Base-by-base conservation (phyloP, 2,329 filamentous ascomycete genomes). In the Colletotrichum sp. region DNA sequence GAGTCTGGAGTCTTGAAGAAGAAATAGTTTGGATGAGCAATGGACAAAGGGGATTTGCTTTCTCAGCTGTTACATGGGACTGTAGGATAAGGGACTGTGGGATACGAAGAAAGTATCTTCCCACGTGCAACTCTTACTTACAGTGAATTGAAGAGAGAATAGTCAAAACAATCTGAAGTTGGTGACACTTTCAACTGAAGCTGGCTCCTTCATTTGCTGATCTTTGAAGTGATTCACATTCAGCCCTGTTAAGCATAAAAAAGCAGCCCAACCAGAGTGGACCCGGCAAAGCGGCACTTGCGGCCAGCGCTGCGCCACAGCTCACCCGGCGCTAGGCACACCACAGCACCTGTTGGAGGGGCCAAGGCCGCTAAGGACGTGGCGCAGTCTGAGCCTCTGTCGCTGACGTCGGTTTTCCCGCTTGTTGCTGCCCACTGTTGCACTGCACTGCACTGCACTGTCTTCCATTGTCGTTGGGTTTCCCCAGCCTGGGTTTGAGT, bases 341-440 rank as follows among this genome's bases (percentile, higher is more conserved):
- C 30, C 28, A 32, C 57, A 44, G 76, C 30, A 36, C 34, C 55
- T 44, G 76, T 16, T 39, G 55, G 16, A 49, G 57, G 36, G 36
- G 36, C 36, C 16, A 52, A 63, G 57, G 28, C n/a, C 59, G 18
- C 70, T 64, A 69, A 65, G 73, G 63, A 36, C 59, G 68, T 69
- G 69, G 73, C 76, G 70, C 32, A 71, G 60, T 44, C 70, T 64
- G 44, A 67, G 62, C 69, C 63, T 62, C 64, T 44, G 49, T 69
- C 72, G 67, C 79, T 79, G 78, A 80, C 79, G 79, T 78, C 79
- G 79, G 77, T 79, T 78, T 55, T 63, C 21, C 36, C 28, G 16
- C 57, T 60, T 21, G 18, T 32, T 34, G 28, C 59, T 62, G 59
- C 59, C 59, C 59, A 62, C 57, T 32, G 57, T 30, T 30, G n/a